phyloP scores from a whole-genome alignment of 257 asterid species.

The Solanum bulbocastanum region DNA sequence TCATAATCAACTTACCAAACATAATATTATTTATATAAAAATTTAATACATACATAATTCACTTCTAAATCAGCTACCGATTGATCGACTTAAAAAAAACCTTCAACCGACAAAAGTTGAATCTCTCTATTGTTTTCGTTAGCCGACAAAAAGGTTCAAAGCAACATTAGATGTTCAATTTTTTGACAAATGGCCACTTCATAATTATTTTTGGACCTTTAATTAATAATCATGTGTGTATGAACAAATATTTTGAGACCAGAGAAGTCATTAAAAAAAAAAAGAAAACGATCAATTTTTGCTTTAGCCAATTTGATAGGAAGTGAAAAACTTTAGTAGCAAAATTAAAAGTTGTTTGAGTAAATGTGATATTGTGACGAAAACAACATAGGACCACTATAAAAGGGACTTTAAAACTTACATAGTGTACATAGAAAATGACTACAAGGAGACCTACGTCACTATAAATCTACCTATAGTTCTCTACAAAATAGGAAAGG shows the following conservation, averaged over 20 bases:
- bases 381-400: background rate
- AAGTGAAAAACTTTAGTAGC: background rate
- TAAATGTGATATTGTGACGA: background rate
- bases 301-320: background rate
- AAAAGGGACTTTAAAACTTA: background rate
- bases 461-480: background rate
- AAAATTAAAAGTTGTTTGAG: background rate
- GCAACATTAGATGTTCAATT: background rate
- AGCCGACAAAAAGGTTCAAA: background rate
- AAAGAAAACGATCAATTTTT: background rate
- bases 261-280: background rate
- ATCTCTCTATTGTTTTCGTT: background rate
- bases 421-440: background rate
- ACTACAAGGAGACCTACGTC: background rate
- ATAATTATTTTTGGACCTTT: background rate
- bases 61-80: fast-evolving
- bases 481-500: background rate
- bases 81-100: no score
- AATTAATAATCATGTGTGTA: background rate
- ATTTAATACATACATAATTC: no score
- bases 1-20: background rate
- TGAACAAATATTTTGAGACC: background rate
- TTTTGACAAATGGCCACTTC: background rate
- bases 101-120: background rate
- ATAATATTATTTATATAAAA: no score